Evolutionary conservation across 2,329 filamentous ascomycete species (phyloP).

Genomic region (Thelonectria discophora): DNA sequence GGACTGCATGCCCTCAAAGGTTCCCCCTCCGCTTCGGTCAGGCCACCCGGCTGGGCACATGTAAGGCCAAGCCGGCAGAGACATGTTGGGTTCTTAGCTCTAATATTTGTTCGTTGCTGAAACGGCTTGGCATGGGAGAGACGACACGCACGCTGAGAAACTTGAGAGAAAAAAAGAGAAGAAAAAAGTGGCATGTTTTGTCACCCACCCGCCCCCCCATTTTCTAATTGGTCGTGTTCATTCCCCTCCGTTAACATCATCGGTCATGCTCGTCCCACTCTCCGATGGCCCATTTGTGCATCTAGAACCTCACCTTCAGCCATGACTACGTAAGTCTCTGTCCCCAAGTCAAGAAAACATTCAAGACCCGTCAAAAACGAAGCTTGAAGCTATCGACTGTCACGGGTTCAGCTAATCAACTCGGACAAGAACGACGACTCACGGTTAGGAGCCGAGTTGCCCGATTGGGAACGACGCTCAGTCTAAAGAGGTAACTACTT

Average conservation of each 20-base stretch:
- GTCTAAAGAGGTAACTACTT: too few species aligned
- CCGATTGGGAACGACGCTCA: too few species aligned
- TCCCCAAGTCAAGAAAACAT: neutral
- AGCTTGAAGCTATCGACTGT: neutral
- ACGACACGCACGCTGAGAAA: too few species aligned
- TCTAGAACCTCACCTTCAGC: conserved; percentile 6
- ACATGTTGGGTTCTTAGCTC: neutral
- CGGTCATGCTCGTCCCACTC: too few species aligned
- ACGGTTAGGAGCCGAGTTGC: too few species aligned
- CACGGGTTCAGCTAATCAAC: neutral
- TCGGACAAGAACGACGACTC: too few species aligned
- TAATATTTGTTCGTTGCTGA: neutral
- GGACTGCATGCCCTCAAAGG: neutral
- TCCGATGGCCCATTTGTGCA: neutral
- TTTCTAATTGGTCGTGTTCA: too few species aligned
- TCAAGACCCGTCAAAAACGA: neutral
- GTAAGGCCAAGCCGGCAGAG: neutral
- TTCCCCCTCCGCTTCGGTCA: neutral
- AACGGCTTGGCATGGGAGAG: neutral
- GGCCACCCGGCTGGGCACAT: neutral
- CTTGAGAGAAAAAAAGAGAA: neutral
- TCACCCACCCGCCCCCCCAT: too few species aligned
- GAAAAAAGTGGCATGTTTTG: neutral
- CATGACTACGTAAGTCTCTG: too few species aligned
- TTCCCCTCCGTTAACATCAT: too few species aligned